phyloP scores from a whole-genome alignment of 2,329 filamentous ascomycete genomes.

The Diaporthe sp. region DNA sequence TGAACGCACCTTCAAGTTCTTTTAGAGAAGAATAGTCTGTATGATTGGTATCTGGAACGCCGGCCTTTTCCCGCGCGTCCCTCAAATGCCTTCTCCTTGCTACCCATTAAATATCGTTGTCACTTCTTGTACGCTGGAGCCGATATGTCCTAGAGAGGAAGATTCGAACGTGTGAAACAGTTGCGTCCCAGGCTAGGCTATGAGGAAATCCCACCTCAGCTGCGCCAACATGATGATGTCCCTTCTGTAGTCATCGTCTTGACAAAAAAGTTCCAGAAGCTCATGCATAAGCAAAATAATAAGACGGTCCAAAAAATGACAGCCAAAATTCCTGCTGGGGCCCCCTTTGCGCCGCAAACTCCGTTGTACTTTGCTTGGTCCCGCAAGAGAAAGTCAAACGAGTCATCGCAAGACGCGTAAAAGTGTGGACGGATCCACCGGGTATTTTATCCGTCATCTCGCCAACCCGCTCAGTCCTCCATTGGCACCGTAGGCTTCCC shows the following conservation, averaged over 20 bases:
- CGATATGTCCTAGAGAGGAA: background rate
- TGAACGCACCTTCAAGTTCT: background rate
- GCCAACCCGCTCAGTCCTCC: conserved; percentile 38
- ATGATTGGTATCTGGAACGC: conserved; percentile 24
- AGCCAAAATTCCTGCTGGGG: background rate
- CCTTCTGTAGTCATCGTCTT: conserved; percentile 11
- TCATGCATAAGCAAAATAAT: conserved; percentile 20
- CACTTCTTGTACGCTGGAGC: background rate
- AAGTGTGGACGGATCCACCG: background rate
- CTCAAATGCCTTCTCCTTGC: background rate
- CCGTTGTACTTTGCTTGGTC: conserved; percentile 36
- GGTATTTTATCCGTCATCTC: background rate
- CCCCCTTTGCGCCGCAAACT: conserved; percentile 31
- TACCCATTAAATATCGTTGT: conserved; percentile 2
- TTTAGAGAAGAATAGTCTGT: conserved; percentile 25
- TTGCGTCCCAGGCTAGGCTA: background rate
- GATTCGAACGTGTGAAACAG: background rate
- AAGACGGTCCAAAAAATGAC: conserved; percentile 5
- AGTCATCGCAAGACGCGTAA: conserved; percentile 8
- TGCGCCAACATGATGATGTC: conserved; percentile 6
- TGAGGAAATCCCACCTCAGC: background rate
- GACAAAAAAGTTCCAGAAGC: conserved; percentile 13
- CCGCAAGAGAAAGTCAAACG: conserved; percentile 32
- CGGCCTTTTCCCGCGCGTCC: background rate
- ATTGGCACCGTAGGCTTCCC: conserved; percentile 61